Conservation (phyloP, 495 filamentous ascomycete genomes). For the Lentithecium fluviatile region DNA sequence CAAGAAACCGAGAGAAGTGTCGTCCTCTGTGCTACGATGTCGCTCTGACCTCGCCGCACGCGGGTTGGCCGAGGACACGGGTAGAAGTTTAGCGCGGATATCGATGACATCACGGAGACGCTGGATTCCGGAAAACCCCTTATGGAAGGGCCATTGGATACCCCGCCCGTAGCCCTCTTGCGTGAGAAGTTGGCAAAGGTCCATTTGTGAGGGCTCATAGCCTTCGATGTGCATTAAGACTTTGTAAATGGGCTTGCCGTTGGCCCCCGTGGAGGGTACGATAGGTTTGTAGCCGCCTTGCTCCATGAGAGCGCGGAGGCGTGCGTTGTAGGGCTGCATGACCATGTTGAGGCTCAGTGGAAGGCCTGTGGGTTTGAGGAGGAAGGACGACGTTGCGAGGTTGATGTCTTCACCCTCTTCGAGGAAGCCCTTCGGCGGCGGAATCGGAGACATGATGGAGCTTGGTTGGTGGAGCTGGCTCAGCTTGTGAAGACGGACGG, state of each 20-base stretch:
- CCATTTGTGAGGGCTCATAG: conserved; percentile 15
- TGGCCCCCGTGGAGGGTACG: conserved; percentile 4
- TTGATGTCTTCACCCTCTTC: conserved; percentile 51
- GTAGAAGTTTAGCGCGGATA: neutral
- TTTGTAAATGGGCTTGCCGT: conserved; percentile 29
- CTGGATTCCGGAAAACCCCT: neutral
- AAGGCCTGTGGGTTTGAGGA: conserved; percentile 51
- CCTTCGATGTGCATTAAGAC: conserved; percentile 40
- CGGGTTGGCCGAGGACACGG: neutral
- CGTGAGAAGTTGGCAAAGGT: conserved; percentile 28
- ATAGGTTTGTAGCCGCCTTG: conserved; percentile 35
- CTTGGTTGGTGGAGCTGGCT: conserved; percentile 41
- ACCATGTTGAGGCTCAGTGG: conserved; percentile 37
- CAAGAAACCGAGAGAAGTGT: neutral
- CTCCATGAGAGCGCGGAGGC: conserved; percentile 30
- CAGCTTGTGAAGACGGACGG: conserved; percentile 48
- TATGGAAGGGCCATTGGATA: conserved; percentile 31
- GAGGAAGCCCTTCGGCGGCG: conserved; percentile 41
- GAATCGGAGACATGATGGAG: conserved; percentile 33
- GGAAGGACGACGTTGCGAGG: conserved; percentile 48
- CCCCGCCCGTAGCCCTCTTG: conserved; percentile 26
- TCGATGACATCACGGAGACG: conserved; percentile 18
- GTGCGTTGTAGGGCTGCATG: conserved; percentile 33
- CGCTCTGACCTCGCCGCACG: neutral
- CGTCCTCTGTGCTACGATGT: neutral